These are phyloP conservation scores for Groenewaldozyma salmanticensis DNA, from an alignment of 805 yeast species.

Conservation along the genomic window DNA sequence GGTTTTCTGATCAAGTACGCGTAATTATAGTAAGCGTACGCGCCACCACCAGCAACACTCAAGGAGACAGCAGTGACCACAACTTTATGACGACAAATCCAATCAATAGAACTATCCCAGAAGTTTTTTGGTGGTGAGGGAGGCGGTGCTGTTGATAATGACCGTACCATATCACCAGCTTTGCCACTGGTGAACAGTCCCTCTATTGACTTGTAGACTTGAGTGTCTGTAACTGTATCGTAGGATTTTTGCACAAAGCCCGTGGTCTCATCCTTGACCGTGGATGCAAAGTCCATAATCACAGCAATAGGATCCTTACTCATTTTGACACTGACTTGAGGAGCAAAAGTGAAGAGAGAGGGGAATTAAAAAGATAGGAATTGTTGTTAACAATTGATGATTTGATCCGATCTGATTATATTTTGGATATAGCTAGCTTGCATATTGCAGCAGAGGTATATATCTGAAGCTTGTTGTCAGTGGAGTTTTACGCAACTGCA, in stretches of 20 bases:
- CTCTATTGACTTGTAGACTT: neutral
- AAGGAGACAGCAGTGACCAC: constrained; percentile 14
- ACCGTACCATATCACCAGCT: neutral
- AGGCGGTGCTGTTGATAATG: constrained; percentile 7
- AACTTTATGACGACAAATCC: constrained; percentile 20
- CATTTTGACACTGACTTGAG: too few species aligned
- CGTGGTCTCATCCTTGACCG: neutral
- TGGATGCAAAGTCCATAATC: neutral
- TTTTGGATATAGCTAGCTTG: too few species aligned
- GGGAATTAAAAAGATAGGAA: too few species aligned
- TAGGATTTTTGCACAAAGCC: neutral
- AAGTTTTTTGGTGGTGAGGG: constrained; percentile 21
- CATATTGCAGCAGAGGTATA: too few species aligned
- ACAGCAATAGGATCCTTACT: neutral
- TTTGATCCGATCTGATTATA: too few species aligned
- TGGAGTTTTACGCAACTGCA: too few species aligned
- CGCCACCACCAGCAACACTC: constrained; percentile 16
- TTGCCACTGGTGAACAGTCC: neutral
- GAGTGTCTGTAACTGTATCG: neutral
- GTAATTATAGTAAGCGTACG: constrained; percentile 13
- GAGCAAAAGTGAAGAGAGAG: too few species aligned
- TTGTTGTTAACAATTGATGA: too few species aligned
- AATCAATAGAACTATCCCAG: constrained; percentile 13
- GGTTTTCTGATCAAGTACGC: constrained; percentile 3
- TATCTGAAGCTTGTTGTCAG: too few species aligned